These are phyloP conservation scores for Nakazawaea sp. DNA, from an alignment of 805 yeast genomes.

Conservation along the genomic window DNA sequence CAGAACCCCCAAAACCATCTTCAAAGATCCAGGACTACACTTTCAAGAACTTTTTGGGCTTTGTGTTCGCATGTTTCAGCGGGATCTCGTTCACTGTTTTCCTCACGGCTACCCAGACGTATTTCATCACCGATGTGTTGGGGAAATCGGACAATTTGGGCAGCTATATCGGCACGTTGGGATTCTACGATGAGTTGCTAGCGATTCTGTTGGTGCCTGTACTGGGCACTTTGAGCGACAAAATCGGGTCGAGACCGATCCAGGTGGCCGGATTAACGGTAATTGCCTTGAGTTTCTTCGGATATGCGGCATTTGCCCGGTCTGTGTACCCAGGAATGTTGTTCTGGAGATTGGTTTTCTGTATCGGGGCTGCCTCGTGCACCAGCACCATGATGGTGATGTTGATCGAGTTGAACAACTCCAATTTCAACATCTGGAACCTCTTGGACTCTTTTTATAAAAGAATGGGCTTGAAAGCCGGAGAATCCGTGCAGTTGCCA, in stretches of 20 bases:
- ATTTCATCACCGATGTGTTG: constrained; percentile 24
- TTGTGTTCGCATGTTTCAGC: constrained; percentile 16
- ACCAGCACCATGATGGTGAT: constrained; percentile 42
- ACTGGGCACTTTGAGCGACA: constrained; percentile 57
- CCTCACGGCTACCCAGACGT: constrained; percentile 23
- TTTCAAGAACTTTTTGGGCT: constrained; percentile 18
- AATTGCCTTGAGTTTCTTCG: constrained; percentile 37
- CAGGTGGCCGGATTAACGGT: constrained; percentile 40
- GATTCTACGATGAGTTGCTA: constrained; percentile 54
- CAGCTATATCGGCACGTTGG: constrained; percentile 39
- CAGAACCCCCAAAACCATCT: too few relatives aligned
- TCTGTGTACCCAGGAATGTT: constrained; percentile 43
- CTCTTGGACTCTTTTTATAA: constrained; percentile 1
- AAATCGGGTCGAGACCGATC: constrained; percentile 52
- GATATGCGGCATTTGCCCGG: constrained; percentile 39
- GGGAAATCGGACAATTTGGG: constrained; percentile 27
- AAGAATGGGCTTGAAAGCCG: neutral
- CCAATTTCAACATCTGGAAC: constrained; percentile 29
- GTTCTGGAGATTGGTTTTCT: constrained; percentile 47
- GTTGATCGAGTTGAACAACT: constrained; percentile 38
- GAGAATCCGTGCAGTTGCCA: neutral
- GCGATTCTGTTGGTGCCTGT: constrained; percentile 50
- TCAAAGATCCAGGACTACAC: constrained; percentile 18
- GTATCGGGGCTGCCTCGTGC: constrained; percentile 48
- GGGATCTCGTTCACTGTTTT: constrained; percentile 22